Percentiles rank a stretch among this genome's conserved stretches.
These are phyloP conservation scores for Ceriops tagal DNA, from an alignment of 345 rosid species.

Conservation along the genomic window DNA sequence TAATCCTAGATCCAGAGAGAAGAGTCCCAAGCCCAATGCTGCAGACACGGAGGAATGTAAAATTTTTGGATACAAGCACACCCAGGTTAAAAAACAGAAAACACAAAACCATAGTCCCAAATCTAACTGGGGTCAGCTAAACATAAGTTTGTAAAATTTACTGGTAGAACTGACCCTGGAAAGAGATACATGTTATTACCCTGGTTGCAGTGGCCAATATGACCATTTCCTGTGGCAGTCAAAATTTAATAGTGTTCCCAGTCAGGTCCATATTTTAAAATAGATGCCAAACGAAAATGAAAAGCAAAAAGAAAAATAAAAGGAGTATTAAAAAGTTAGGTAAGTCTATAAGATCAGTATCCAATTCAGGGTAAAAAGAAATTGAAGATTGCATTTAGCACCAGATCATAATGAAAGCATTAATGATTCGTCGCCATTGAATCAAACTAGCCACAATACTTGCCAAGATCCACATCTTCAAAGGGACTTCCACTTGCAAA, in stretches of 20 bases:
- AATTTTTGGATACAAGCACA: too few species aligned
- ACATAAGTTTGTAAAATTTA: background rate
- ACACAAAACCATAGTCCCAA: too few species aligned
- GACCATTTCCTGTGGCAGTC: slow-evolving; percentile 60
- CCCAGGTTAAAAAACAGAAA: too few species aligned
- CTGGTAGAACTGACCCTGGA: slow-evolving; percentile 68
- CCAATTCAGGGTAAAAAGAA: slow-evolving; percentile 4
- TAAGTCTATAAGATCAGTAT: background rate
- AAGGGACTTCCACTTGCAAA: slow-evolving; percentile 99
- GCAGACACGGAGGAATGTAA: slow-evolving; percentile 22
- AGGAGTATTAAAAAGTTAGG: background rate
- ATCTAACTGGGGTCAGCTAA: too few species aligned
- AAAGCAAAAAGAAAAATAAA: background rate
- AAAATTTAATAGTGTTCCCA: slow-evolving; percentile 22
- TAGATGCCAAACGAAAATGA: slow-evolving; percentile 3
- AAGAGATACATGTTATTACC: slow-evolving; percentile 99
- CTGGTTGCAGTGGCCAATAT: slow-evolving; percentile 87
- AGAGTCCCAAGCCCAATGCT: slow-evolving; percentile 98
- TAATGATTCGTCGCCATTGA: background rate
- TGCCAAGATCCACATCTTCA: slow-evolving; percentile 81
- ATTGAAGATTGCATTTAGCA: background rate
- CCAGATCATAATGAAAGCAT: background rate
- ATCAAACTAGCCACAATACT: slow-evolving; percentile 14
- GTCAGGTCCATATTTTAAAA: background rate
- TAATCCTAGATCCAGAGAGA: slow-evolving; percentile 78